phyloP scores from a whole-genome alignment of 352 stramenopile genomes.

The Globisporangium cylindrosporum region DNA sequence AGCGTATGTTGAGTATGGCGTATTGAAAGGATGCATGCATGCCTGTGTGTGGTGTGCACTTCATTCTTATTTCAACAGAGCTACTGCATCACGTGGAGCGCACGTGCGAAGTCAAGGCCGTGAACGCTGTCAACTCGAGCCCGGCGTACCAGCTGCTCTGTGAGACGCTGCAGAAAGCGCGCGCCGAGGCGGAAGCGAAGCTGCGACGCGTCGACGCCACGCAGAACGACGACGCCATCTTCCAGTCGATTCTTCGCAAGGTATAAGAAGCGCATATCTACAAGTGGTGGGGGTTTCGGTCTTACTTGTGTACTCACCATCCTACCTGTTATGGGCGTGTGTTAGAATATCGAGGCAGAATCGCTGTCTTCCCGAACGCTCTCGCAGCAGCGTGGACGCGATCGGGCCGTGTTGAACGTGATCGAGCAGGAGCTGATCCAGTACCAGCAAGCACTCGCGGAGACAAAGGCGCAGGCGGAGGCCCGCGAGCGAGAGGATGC shows the following conservation, averaged over 20 bases:
- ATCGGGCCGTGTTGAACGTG: slow-evolving; percentile 37
- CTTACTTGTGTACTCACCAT: background rate
- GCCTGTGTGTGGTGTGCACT: background rate
- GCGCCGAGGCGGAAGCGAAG: slow-evolving; percentile 46
- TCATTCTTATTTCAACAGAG: slow-evolving; percentile 26
- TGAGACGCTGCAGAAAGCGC: slow-evolving; percentile 52
- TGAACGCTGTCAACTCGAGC: slow-evolving; percentile 48
- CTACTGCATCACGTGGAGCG: slow-evolving; percentile 61
- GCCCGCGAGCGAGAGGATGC: slow-evolving; percentile 33
- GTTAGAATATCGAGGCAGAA: slow-evolving; percentile 29
- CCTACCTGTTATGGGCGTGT: background rate
- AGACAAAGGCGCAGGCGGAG: slow-evolving; percentile 31
- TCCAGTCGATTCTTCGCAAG: slow-evolving; percentile 29
- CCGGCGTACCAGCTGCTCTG: slow-evolving; percentile 58
- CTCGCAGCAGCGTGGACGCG: slow-evolving; percentile 35
- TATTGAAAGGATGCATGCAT: background rate
- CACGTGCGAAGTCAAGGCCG: slow-evolving; percentile 58
- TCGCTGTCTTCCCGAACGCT: slow-evolving; percentile 31
- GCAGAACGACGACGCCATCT: slow-evolving; percentile 14
- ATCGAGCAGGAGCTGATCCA: slow-evolving; percentile 47
- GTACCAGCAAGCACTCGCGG: slow-evolving; percentile 42
- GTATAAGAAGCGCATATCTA: slow-evolving; percentile 8
- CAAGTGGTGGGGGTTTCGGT: too few relatives aligned
- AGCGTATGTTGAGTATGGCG: background rate
- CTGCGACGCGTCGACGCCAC: slow-evolving; percentile 25